Percentiles rank a stretch among this genome's conserved stretches.
These are phyloP conservation scores for Diaporthe longicolla DNA, from an alignment of 2,329 filamentous ascomycete genomes.

Conservation along the genomic window DNA sequence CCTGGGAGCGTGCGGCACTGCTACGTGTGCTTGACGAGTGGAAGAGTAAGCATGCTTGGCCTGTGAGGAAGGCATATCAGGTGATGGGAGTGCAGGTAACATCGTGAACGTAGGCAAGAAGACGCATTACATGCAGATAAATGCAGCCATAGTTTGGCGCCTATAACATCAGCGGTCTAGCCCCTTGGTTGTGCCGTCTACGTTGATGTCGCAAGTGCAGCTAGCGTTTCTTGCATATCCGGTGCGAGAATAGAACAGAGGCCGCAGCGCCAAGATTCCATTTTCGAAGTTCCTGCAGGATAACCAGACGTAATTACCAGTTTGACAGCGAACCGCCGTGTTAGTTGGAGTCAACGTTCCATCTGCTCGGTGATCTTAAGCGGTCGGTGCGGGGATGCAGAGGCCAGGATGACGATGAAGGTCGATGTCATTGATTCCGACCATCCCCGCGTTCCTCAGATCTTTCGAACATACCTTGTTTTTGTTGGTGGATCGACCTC, in stretches of 20 bases:
- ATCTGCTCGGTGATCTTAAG: neutral
- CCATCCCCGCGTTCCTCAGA: neutral
- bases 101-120: neutral
- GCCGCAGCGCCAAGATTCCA: neutral
- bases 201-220: too few species aligned
- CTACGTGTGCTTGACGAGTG: conserved; percentile 21
- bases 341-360: conserved; percentile 16
- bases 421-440: conserved; percentile 9
- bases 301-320: neutral
- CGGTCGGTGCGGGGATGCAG: conserved; percentile 10
- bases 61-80: conserved; percentile 19
- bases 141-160: neutral
- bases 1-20: neutral
- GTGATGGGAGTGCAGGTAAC: conserved; percentile 14
- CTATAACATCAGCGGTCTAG: neutral
- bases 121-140: neutral
- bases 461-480: too few species aligned
- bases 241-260: neutral
- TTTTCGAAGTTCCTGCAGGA: neutral
- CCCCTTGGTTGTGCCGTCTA: neutral
- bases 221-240: neutral
- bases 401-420: neutral
- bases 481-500: neutral
- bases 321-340: neutral
- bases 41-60: conserved; percentile 14